These are phyloP conservation scores for Echeveria elegans DNA, from an alignment of 164 flowering plant species.

Conservation along the genomic window DNA sequence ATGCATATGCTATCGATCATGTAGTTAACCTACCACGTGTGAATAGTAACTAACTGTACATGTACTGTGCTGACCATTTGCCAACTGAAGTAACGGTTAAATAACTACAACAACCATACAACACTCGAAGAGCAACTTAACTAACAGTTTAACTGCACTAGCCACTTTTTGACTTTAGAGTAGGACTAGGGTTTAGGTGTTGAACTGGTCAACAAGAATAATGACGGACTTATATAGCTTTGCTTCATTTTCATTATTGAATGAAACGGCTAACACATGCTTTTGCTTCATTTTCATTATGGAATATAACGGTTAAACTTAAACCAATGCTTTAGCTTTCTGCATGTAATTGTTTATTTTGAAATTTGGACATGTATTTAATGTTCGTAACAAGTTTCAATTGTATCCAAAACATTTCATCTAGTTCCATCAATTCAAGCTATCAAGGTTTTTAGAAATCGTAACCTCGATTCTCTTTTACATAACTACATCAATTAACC, in stretches of 20 bases:
- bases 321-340: no score
- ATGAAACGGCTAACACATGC: background rate
- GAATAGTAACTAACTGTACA: slow-evolving; percentile 1
- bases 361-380: no score
- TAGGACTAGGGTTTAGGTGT: background rate
- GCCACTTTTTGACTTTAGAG: background rate
- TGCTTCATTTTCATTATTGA: background rate
- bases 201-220: background rate
- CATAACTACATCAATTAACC: background rate
- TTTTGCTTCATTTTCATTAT: background rate
- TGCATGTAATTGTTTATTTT: no score
- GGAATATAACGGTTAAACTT: no score
- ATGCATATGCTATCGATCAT: background rate
- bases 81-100: background rate
- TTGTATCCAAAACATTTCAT: no score
- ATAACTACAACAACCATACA: background rate
- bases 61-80: background rate
- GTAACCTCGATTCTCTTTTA: no score
- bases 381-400: no score
- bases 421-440: no score
- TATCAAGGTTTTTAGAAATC: no score
- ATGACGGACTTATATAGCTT: background rate
- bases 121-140: no score
- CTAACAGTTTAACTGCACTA: slow-evolving; percentile 4
- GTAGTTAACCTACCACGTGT: background rate